Percentiles rank a stretch among this genome's conserved stretches.
Evolutionary conservation across 208 protist species (phyloP).

Genomic region (Leishmania lainsoni): DNA sequence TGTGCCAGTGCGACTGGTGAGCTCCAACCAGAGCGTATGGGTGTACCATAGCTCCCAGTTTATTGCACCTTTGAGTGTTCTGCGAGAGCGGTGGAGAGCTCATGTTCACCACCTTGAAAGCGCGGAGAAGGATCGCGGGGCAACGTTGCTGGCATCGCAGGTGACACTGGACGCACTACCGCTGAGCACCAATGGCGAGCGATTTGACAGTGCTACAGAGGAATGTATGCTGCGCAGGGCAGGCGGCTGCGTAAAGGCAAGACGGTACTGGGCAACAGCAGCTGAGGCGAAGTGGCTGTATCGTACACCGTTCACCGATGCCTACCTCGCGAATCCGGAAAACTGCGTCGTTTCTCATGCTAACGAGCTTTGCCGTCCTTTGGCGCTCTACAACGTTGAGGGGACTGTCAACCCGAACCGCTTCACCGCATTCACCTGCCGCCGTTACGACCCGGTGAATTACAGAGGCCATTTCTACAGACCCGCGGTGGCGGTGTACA

Average conservation of each 20-base stretch:
- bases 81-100: conserved; percentile 29
- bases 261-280: conserved; percentile 66
- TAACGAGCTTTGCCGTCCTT: conserved; percentile 7
- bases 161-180: conserved; percentile 7
- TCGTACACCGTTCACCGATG: conserved; percentile 34
- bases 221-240: conserved; percentile 12
- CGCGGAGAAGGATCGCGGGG: background rate
- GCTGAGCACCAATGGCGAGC: conserved; percentile 73
- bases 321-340: conserved; percentile 21
- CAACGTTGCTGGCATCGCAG: background rate
- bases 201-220: conserved; percentile 41
- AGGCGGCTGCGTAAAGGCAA: background rate
- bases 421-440: conserved; percentile 46
- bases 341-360: conserved; percentile 15
- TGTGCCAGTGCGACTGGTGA: conserved; percentile 27
- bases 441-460: conserved; percentile 71
- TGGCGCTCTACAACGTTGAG: conserved; percentile 58
- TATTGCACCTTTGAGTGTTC: conserved; percentile 8
- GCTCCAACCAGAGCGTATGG: conserved; percentile 22
- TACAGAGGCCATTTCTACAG: conserved; percentile 46
- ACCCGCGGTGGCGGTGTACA: conserved; percentile 37
- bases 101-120: background rate
- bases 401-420: conserved; percentile 32
- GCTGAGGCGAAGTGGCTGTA: conserved; percentile 67
- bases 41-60: conserved; percentile 70